phyloP scores from a whole-genome alignment of 148 eudicot genomes.

The Talinum fruticosum region DNA sequence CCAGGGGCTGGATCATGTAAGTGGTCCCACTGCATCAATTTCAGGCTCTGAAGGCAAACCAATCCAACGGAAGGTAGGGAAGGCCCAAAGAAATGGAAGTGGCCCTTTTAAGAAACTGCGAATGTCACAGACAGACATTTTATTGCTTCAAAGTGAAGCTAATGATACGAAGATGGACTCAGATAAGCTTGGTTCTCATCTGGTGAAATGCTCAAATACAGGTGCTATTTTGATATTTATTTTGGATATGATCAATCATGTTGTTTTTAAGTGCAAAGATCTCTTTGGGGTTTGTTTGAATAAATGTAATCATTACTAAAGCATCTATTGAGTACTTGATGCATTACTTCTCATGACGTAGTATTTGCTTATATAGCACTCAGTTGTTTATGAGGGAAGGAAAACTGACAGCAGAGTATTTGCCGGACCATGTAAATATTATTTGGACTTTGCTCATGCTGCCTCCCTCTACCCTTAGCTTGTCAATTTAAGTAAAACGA shows the following conservation, averaged over 20 bases:
- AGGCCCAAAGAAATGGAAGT: constrained; percentile 43
- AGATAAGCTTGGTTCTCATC: constrained; percentile 32
- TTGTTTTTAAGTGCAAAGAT: not conserved
- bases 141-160: constrained; percentile 34
- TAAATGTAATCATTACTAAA: not conserved
- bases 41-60: constrained; percentile 56
- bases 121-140: constrained; percentile 44
- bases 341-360: not conserved
- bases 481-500: not conserved
- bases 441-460: not conserved
- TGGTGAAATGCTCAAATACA: constrained; percentile 41
- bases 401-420: not conserved
- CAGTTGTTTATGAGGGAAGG: not conserved
- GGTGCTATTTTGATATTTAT: constrained; percentile 35
- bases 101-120: constrained; percentile 56
- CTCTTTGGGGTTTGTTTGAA: not conserved
- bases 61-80: constrained; percentile 44
- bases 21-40: constrained; percentile 28
- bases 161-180: constrained; percentile 42
- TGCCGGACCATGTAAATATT: not conserved
- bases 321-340: not conserved
- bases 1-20: constrained; percentile 30
- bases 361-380: not conserved
- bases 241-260: not conserved
- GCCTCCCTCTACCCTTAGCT: not conserved